Evolutionary conservation across 2,329 filamentous ascomycete species (phyloP).

Genomic region (Sporothrix dimorphospora): DNA sequence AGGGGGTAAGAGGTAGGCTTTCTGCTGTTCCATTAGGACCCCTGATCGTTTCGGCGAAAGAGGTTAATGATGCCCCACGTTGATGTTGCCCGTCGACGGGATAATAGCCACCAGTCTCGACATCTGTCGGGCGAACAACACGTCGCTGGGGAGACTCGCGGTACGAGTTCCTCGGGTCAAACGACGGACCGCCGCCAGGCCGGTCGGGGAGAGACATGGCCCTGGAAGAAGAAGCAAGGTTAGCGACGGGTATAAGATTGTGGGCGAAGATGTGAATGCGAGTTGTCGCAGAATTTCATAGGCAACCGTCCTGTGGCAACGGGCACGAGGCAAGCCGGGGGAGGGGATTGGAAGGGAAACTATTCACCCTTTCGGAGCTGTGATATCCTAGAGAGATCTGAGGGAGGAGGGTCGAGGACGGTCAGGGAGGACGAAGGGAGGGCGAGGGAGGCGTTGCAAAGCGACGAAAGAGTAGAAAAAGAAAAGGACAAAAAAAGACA

Average conservation of each 20-base stretch:
- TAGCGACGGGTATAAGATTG: background rate
- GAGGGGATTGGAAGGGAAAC: background rate
- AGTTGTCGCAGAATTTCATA: background rate
- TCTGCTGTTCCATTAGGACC: constrained; percentile 61
- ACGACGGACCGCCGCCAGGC: constrained; percentile 64
- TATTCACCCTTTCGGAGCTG: constrained; percentile 30
- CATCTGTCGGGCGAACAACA: constrained; percentile 64
- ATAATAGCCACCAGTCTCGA: constrained; percentile 65
- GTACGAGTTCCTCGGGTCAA: constrained; percentile 66
- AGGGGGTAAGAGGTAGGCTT: constrained; percentile 57
- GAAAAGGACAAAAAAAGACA: constrained; percentile 9
- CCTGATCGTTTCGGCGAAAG: constrained; percentile 60
- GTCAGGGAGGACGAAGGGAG: constrained; percentile 1
- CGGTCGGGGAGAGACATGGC: constrained; percentile 66
- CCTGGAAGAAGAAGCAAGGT: constrained; percentile 38
- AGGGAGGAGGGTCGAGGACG: background rate
- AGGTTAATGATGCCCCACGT: constrained; percentile 61
- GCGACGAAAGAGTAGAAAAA: background rate
- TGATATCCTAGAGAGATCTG: background rate
- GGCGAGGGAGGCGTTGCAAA: background rate
- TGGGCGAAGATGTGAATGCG: background rate
- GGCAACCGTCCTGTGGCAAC: constrained; percentile 15
- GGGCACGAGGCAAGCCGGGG: background rate
- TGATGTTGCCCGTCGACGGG: constrained; percentile 51
- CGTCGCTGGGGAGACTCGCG: constrained; percentile 70